Percentiles rank a stretch among this genome's conserved stretches.
phyloP scores from a whole-genome alignment of 495 filamentous ascomycete genomes.

The Chaetomium tenue region DNA sequence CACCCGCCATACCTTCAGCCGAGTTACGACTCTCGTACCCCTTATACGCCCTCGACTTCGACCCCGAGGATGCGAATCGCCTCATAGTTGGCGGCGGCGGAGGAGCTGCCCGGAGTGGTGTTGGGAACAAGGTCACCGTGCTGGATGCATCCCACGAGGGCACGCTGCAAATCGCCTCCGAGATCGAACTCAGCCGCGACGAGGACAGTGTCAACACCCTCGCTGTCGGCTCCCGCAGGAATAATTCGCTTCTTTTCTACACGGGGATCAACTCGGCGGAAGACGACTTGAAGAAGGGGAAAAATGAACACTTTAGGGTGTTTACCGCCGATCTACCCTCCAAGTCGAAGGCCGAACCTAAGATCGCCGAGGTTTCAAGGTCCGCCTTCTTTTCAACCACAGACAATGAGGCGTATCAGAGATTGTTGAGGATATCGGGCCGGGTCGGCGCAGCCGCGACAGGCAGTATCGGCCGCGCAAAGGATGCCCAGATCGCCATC shows the following conservation, averaged over 20 bases:
- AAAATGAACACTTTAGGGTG: conserved; percentile 85
- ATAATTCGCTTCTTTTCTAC: conserved; percentile 60
- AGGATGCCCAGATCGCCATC: conserved; percentile 70
- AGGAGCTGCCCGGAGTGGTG: conserved; percentile 78
- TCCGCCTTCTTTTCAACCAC: conserved; percentile 61
- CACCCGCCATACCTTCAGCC: conserved; percentile 31
- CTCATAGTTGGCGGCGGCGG: conserved; percentile 90
- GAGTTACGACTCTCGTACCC: conserved; percentile 65
- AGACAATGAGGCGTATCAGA: conserved; percentile 71
- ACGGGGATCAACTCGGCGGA: conserved; percentile 85
- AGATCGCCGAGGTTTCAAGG: conserved; percentile 56
- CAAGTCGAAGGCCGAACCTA: conserved; percentile 43
- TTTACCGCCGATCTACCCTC: conserved; percentile 60
- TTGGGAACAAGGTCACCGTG: conserved; percentile 83
- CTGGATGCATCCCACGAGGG: conserved; percentile 63
- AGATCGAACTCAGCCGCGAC: conserved; percentile 77
- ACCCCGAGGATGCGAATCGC: conserved; percentile 68
- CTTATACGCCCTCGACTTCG: conserved; percentile 87
- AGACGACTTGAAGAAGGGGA: conserved; percentile 65
- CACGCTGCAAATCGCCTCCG: conserved; percentile 62
- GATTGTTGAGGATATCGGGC: conserved; percentile 67
- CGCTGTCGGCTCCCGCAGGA: conserved; percentile 58
- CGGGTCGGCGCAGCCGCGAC: conserved; percentile 74
- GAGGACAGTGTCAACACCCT: conserved; percentile 91
- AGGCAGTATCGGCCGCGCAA: conserved; percentile 55